Evolutionary conservation across 805 yeast genomes (phyloP).

Genomic region (Crinitomyces ghanaensis): DNA sequence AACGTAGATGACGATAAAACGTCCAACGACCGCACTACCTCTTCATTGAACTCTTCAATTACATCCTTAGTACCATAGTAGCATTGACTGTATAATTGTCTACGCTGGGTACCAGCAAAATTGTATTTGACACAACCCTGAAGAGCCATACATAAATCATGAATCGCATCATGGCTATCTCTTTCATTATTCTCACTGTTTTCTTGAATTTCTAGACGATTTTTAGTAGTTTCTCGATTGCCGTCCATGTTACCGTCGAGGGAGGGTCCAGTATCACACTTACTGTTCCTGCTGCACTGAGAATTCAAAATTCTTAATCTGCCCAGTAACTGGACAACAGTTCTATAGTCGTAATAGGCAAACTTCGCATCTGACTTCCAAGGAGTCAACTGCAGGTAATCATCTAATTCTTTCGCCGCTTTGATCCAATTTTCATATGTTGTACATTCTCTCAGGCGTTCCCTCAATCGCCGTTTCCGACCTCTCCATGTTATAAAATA

Average conservation of each 20-base stretch:
- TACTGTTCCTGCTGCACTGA: background rate
- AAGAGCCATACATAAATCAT: constrained; percentile 42
- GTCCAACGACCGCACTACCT: constrained; percentile 30
- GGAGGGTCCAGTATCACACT: background rate
- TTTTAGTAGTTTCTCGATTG: no score
- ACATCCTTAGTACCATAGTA: constrained; percentile 63
- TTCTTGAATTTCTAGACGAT: no score
- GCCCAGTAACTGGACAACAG: constrained; percentile 38
- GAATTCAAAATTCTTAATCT: constrained; percentile 29
- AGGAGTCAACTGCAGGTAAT: constrained; percentile 42
- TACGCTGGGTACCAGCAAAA: constrained; percentile 70
- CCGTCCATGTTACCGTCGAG: no score
- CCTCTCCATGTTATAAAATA: constrained; percentile 51
- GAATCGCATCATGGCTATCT: no score
- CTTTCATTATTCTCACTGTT: no score
- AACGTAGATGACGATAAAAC: constrained; percentile 2
- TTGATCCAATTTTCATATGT: constrained; percentile 52
- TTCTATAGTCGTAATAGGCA: constrained; percentile 56
- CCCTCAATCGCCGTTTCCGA: constrained; percentile 37
- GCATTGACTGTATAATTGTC: constrained; percentile 58
- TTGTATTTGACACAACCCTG: constrained; percentile 61
- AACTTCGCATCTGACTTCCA: constrained; percentile 56
- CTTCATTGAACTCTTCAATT: constrained; percentile 42
- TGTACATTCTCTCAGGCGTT: constrained; percentile 36
- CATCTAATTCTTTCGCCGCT: constrained; percentile 48